phyloP scores from a whole-genome alignment of 352 stramenopile species.

The Thraustochytrium striatum region DNA sequence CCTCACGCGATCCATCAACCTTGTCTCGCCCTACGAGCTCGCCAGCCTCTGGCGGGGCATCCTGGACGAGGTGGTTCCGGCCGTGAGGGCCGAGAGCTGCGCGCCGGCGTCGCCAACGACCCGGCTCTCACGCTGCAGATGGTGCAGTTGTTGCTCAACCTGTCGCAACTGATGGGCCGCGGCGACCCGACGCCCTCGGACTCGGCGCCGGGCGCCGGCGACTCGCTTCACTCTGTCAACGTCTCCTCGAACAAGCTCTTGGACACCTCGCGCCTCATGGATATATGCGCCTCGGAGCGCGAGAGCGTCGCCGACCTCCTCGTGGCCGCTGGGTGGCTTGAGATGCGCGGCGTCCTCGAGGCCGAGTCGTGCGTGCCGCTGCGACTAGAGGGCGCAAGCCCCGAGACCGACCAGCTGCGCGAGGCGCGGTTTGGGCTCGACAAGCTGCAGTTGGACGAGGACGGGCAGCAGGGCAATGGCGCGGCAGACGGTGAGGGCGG shows the following conservation, averaged over 20 bases:
- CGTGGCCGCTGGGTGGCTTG: neutral
- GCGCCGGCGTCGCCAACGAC: neutral
- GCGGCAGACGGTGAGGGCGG: too few species aligned
- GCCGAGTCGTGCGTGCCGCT: neutral
- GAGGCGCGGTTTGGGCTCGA: neutral
- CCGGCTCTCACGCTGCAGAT: slow-evolving; percentile 3
- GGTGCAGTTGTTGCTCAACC: slow-evolving; percentile 3
- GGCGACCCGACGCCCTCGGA: neutral
- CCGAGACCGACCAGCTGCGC: neutral
- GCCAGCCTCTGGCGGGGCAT: slow-evolving; percentile 5
- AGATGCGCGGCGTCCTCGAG: neutral
- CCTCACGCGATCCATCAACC: neutral
- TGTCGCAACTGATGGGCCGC: neutral
- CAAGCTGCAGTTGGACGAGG: neutral
- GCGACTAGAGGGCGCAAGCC: neutral
- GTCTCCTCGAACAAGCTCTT: neutral
- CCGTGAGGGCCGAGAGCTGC: neutral
- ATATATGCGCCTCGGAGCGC: neutral
- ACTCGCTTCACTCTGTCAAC: neutral
- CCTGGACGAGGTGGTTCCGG: slow-evolving; percentile 2
- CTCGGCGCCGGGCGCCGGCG: neutral
- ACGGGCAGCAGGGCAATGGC: neutral
- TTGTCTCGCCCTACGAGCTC: slow-evolving; percentile 22
- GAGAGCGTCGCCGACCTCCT: neutral
- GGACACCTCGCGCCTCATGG: slow-evolving; percentile 14